Evolutionary conservation across 2,329 filamentous ascomycete species (phyloP).

Genomic region (Didymella segeticola): DNA sequence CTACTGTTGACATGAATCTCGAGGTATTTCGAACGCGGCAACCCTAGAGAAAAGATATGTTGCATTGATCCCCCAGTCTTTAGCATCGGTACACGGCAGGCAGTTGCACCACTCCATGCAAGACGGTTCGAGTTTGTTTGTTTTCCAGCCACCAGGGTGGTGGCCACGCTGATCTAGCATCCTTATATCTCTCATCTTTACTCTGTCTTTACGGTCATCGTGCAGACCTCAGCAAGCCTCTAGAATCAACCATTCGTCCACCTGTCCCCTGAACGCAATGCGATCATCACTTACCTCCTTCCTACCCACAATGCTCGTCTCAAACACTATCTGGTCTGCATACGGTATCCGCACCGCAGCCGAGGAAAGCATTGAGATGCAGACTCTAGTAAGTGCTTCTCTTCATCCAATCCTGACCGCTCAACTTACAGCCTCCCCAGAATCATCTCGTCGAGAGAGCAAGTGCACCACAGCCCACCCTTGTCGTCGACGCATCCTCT

Average conservation of each 20-base stretch:
- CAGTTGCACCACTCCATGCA: conserved; percentile 4
- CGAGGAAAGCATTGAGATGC: conserved; percentile 1
- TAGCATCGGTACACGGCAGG: conserved; percentile 10
- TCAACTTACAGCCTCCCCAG: too few relatives aligned
- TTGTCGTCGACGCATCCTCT: neutral
- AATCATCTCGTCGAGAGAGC: neutral
- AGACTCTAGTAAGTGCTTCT: neutral
- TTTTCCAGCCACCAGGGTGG: conserved; percentile 2
- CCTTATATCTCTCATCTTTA: neutral
- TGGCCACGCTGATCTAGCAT: neutral
- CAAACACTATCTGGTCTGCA: neutral
- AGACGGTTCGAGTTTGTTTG: conserved; percentile 4
- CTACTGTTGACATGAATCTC: too few relatives aligned
- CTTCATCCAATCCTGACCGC: neutral
- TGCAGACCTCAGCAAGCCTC: neutral
- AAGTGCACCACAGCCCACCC: neutral
- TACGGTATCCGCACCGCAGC: neutral
- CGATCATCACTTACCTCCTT: neutral
- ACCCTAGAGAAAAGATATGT: neutral
- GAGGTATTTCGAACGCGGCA: neutral
- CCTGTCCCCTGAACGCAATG: neutral
- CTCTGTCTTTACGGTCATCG: neutral
- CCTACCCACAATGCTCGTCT: neutral
- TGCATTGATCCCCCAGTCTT: neutral
- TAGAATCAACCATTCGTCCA: too few relatives aligned